phyloP scores from a whole-genome alignment of 345 rosid species.

The Mercurialis annua region DNA sequence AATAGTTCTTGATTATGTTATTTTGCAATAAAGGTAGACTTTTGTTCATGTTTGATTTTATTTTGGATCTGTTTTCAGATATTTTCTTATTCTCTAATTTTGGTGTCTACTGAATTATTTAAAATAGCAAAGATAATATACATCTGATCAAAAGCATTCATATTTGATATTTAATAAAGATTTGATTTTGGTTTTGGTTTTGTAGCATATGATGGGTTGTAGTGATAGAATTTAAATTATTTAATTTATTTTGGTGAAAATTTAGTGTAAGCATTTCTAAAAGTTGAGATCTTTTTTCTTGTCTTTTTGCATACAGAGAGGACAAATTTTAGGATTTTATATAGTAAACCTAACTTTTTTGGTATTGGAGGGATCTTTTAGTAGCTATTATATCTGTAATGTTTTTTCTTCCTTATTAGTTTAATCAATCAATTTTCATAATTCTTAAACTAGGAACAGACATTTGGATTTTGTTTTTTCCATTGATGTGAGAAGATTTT shows the following conservation, averaged over 20 bases:
- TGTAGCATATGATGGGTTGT: not conserved
- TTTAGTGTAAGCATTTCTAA: slow-evolving; percentile 40
- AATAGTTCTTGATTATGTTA: not conserved
- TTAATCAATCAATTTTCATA: not conserved
- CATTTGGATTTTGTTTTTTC: not conserved
- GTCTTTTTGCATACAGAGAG: slow-evolving; percentile 34
- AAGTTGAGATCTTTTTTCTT: slow-evolving; percentile 41
- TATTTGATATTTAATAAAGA: slow-evolving; percentile 15
- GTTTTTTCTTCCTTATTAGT: not conserved
- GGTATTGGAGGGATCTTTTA: slow-evolving; percentile 20
- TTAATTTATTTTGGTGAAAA: slow-evolving; percentile 33
- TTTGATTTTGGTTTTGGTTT: not conserved
- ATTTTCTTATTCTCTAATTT: no score
- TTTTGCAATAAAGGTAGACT: slow-evolving; percentile 22
- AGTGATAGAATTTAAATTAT: slow-evolving; percentile 4
- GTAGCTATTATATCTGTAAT: not conserved
- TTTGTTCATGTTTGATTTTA: not conserved
- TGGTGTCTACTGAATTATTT: slow-evolving; percentile 22
- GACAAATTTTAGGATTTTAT: slow-evolving; percentile 36
- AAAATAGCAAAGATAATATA: slow-evolving; percentile 23
- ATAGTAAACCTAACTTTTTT: slow-evolving; percentile 24
- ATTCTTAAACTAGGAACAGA: not conserved
- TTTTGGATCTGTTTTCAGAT: slow-evolving; percentile 40
- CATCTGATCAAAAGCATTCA: slow-evolving; percentile 31
- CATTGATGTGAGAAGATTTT: not conserved